Base-by-base conservation (phyloP, 768 basidiomycete species). In the Boletus sp. region DNA sequence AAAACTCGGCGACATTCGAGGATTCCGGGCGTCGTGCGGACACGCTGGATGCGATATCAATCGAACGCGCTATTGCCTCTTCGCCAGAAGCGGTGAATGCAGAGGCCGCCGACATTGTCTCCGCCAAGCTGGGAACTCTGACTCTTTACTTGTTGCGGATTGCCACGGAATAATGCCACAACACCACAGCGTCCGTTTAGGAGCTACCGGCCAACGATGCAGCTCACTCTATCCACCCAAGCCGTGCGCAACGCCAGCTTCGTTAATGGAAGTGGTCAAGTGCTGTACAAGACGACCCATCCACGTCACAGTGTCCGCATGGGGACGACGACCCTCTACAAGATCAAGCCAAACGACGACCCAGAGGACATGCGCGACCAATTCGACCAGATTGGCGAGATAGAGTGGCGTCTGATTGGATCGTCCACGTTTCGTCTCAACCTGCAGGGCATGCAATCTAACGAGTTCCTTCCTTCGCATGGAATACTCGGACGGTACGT, bases 1-100 rank as follows among this genome's bases (percentile, higher is more conserved):
- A 95, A 50, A 84, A 87, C 4, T 83, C 75, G 30, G 80, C 78
- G 40, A 93, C 76, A 25, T 80, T 75, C 3, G 70, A 68, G 4
- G 49, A 49, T n/a, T 50, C 56, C 4, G 49, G 35, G 27, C 67
- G 64, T 32, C 70, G 62, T 10, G 71, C 68, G n/a, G 74, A 73
- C 14, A 65, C 64, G 37, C 77, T 75, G 19, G 69, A 62, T 3
- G 77, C 63, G 9, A 84, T 64, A 7, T 83, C 74, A 40, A 91
- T 75, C 3, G 74, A 65, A 7, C 82, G 81, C 2, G 72, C 64
- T 53, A 91, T 89, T 0, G 74, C 85, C 30, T 88, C 88, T 60
- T 85, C 79, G 7, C 79, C 85, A 1, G 83, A 78, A 0, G 81
- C 67, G 10, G 82, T 76, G 55, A 88, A 86, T 5, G 78, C 39